Base-by-base conservation (phyloP, 2,329 filamentous ascomycete species). In the Cladosporium sp. region DNA sequence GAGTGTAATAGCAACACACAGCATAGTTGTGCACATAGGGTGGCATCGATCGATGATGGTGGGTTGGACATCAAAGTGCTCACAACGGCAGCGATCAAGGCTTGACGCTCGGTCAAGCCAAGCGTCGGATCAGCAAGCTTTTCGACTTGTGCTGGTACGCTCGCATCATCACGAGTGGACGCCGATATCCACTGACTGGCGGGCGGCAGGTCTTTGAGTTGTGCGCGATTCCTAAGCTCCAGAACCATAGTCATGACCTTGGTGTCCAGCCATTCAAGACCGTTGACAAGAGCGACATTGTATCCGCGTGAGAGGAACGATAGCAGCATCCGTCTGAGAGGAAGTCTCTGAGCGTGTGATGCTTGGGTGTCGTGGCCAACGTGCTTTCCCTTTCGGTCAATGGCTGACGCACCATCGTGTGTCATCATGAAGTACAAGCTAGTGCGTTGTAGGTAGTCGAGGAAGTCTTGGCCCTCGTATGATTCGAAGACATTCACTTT, bases 381-480 rank as follows among this genome's bases (percentile, higher is more conserved):
- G 46, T 67, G 62, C 51, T 69, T 71, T n/a, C 68, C 67, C n/a
- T 68, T 67, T 26, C 69, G 67, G 28, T 70, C 66, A 3, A 62
- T 64, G 23, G 73, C 58, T 14, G 65, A 63, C 49, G 81, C 80
- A 54, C 88, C 89, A 73, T 91, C 88, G 69, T 91, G 88, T 61
- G 85, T 86, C 79, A 93, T 84, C 61, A 92, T 77, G 69, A 92
- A 91, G 72, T 90, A 88, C 3, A 88, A 79, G 0, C 86, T 83
- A 26, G 83, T 81, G 1, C 74, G 72, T 2, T 78, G 68, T 1
- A 91, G 77, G 70, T 91, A 90, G 1, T 81, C 70, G 5, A 75
- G 67, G 70, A 91, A 92, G 0, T 78, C 78, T 0, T 74, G 58
- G 48, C 83, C 82, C 14, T 80, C 74, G 16, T 84, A 71, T 0